phyloP scores from a whole-genome alignment of 495 filamentous ascomycete genomes.

The Friedmanniomyces endolithicus region DNA sequence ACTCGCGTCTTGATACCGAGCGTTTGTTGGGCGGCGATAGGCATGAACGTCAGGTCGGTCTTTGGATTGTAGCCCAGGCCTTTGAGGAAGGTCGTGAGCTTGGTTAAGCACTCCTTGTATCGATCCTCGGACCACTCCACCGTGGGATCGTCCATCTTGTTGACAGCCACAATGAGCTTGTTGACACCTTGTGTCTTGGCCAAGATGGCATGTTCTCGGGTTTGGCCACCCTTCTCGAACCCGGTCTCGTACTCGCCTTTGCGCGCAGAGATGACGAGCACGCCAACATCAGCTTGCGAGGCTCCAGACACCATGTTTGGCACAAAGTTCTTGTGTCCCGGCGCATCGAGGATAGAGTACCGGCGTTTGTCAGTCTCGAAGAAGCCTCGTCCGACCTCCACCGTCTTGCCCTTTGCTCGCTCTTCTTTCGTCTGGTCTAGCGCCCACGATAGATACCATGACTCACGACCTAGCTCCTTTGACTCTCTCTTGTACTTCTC shows the following conservation, averaged over 20 bases:
- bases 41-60: constrained; percentile 87
- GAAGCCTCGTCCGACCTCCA: constrained; percentile 90
- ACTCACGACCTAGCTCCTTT: constrained; percentile 89
- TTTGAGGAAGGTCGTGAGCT: constrained; percentile 77
- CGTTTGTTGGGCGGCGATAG: constrained; percentile 78
- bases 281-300: constrained; percentile 90
- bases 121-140: constrained; percentile 89
- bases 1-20: constrained; percentile 80
- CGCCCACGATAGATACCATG: constrained; percentile 98
- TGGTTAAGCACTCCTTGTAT: constrained; percentile 83
- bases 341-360: constrained; percentile 93
- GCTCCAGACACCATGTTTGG: constrained; percentile 54
- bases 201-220: constrained; percentile 89
- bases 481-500: constrained; percentile 96
- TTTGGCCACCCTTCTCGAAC: constrained; percentile 98
- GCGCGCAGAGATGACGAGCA: constrained; percentile 89
- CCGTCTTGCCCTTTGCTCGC: constrained; percentile 91
- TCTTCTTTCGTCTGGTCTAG: constrained; percentile 95
- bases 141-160: constrained; percentile 97
- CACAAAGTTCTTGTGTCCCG: constrained; percentile 38
- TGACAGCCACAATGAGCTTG: constrained; percentile 86
- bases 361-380: constrained; percentile 83
- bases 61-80: constrained; percentile 86
- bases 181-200: constrained; percentile 97
- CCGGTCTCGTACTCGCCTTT: constrained; percentile 99